Base-by-base conservation (phyloP, 1,139 yeast species). In the Saccharomyces uvarum region DNA sequence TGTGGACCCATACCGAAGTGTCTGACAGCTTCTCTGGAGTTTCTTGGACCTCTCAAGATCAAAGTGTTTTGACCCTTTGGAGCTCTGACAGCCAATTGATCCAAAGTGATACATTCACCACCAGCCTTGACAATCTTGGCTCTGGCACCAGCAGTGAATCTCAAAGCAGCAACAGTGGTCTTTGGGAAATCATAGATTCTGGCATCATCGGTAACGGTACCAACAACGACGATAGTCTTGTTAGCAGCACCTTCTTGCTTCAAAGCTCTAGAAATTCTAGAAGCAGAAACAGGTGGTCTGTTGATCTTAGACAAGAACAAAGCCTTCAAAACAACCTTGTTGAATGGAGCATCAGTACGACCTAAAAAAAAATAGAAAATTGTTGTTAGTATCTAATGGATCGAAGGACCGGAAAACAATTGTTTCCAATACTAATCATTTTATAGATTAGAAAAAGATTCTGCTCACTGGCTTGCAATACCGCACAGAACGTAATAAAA, bases 1-100 rank as follows among this genome's bases (percentile, higher is more conserved):
- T 95, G 98, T 74, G 99, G 99, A 81, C 99, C 99, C 79, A 91
- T 77, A 79, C 99, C 99, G 76, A 93, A 93, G 88, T 93, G 98
- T 84, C 97, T 89, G 73, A 89, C 97, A 72, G 99, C 97, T 83
- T 93, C 97, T 84, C 99, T 89, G 78, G 96, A 75, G 80, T 81
- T 83, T 87, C 97, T 89, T 81, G 98, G 96, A 77, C 99, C 99
- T 84, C 98, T 89, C 75, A 93, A 82, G 74, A 91, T 80, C 78
- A 91, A 79, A 69, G 98, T 91, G 96, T 93, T 91, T 80, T 89
- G 88, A 79, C 99, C 99, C 79, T 91, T 89, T 79, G 99, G 99
- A 76, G 98, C 93, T 81, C 97, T 91, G 74, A 88, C 84, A 73
- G 99, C 99, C 73, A 93, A 88, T 83, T 93, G 97, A 79, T 93